Evolutionary conservation across 2,329 filamentous ascomycete genomes (phyloP), one percentile per base, ranked within the genome.

Genomic region (Trichoderma sp.): DNA sequence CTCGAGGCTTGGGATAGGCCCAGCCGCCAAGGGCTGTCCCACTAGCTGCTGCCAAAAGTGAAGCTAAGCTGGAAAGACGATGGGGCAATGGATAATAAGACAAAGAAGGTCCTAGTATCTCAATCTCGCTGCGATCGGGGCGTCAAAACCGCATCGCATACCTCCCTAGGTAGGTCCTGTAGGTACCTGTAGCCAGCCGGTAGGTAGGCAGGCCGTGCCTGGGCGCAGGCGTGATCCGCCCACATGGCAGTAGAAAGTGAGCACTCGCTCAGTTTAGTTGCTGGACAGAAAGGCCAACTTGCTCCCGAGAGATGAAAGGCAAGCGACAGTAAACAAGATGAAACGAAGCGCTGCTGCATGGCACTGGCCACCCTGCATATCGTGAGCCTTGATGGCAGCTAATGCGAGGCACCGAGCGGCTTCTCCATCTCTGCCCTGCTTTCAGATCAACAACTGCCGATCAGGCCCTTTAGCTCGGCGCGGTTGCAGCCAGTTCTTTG

Each of bases 361-460:
- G 55, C 64, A 67, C 64, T 67, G 64, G 43, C 64, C 64, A 67
- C 66, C 56, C 30, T 59, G 66, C 58, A 68, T 54, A 63, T 66
- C 52, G 63, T 58, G 52, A 32, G 63, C 39, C 34, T 26, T 66
- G 5, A 28, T 58, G 26, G 58, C 55, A 24, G 66, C 46, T 24
- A 56, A 37, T 21, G 37, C 37, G 39, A 66, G 16, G 37, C 63
- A 59, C 49, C 37, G 21, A 55, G 30, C 51, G 24, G 26, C 46
- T 26, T 30, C 51, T 26, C 11, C 24, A 18, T 18, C 18, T 43
- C 32, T 28, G 49, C 32, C 60, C 32, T 64, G 60, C 49, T 14
- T 52, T 32, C n/a, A 49, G 46, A 24, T 34, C 18, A 66, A 49
- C 32, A 64, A 30, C 43, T 65, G 64, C 56, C 64, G 39, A 52